A percentile compares a stretch with the other conserved stretches of the same genome.
Evolutionary conservation across 1,139 yeast genomes (phyloP).

Genomic region (Candida smagusa): DNA sequence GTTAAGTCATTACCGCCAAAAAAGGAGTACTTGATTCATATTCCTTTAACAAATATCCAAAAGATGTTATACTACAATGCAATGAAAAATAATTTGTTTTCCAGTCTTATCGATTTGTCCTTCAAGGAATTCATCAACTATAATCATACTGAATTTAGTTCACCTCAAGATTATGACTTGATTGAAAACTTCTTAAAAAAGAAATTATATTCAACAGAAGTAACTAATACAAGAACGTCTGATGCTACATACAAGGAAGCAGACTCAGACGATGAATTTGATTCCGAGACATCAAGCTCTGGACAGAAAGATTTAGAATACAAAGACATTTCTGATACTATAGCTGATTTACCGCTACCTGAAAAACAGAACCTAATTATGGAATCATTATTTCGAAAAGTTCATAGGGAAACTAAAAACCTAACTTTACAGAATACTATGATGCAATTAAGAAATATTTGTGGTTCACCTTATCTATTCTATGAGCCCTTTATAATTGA

Average conservation of each 20-base stretch:
- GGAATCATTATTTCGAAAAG: constrained; percentile 14
- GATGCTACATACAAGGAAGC: constrained; percentile 19
- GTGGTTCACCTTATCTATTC: constrained; percentile 81
- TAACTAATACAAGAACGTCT: background rate
- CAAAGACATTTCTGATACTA: constrained; percentile 2
- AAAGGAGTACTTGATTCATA: constrained; percentile 79
- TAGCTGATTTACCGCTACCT: constrained; percentile 4
- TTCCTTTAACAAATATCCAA: constrained; percentile 64
- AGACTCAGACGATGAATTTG: constrained; percentile 29
- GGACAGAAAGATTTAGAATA: constrained; percentile 22
- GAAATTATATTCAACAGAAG: constrained; percentile 8
- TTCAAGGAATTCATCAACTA: constrained; percentile 44
- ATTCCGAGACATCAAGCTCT: constrained; percentile 6
- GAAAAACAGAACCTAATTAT: constrained; percentile 17
- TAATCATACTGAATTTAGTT: constrained; percentile 23
- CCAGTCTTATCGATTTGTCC: constrained; percentile 39
- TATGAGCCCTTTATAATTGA: constrained; percentile 69
- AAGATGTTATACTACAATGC: constrained; percentile 61
- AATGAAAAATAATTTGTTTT: constrained; percentile 43
- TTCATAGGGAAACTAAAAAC: constrained; percentile 20
- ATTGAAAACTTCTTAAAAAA: constrained; percentile 41
- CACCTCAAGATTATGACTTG: constrained; percentile 17
- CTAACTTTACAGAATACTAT: constrained; percentile 56
- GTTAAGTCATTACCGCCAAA: constrained; percentile 72
- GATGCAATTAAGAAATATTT: constrained; percentile 81